Base-by-base conservation (phyloP, 2,329 filamentous ascomycete genomes). In the Apiospora malaysiana region DNA sequence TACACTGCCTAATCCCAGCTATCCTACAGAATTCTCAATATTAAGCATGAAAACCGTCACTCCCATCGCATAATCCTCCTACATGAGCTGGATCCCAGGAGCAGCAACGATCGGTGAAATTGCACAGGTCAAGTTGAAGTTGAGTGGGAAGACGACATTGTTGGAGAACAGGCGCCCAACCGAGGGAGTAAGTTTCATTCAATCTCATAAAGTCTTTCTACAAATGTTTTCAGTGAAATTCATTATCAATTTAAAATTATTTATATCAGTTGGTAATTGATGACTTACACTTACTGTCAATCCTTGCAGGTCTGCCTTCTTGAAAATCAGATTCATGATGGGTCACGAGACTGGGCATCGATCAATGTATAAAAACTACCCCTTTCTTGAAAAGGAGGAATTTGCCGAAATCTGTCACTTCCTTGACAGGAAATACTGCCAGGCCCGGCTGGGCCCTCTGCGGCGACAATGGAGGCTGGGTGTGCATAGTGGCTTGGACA, bases 341-440 rank as follows among this genome's bases (percentile, higher is more conserved):
- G 66, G 32, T 23, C 56, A 40, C 27, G 56, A 21, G 56, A 40
- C 32, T 40, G 56, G 40, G n/a, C 73, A 78, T 69, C 75, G 79
- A 23, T 78, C 79, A 18, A 83, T 82, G 16, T 86, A 89, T 76
- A 75, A 80, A 71, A 82, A 85, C 68, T 94, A 91, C 77, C 92
- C 92, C 8, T 88, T 87, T 71, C 85, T 94, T 40, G 87, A 82
- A 14, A 76, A 81, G 14, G 85, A 89, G 51, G 91, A 93, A 77
- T 94, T 94, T 74, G 81, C 87, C 69, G 86, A 89, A 76, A 88
- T 86, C 70, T 93, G 92, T 79, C 88, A 91, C 75, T 83, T 87
- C 70, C 83, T 92, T 27, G 89, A 91, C 73, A 83, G 85, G 47
- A 84, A 80, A 72, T 92, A 91, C 79, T 84, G 87, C 71, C 87